These are phyloP conservation scores for Alternaria triticina DNA, from an alignment of 2,329 filamentous ascomycete species.

Conservation along the genomic window DNA sequence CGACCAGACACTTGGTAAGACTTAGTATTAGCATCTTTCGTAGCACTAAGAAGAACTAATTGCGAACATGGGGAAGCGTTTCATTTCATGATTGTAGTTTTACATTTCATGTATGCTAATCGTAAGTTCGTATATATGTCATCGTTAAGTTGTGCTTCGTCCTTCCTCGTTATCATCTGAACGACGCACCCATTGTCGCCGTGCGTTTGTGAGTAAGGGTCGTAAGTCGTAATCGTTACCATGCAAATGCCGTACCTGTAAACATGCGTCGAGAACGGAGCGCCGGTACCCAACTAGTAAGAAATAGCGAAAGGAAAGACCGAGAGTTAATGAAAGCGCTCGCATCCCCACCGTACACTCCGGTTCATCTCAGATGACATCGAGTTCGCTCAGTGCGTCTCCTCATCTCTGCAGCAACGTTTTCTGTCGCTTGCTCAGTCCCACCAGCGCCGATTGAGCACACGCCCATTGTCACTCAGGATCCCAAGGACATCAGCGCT, in stretches of 20 bases:
- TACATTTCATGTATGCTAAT: conserved; percentile 8
- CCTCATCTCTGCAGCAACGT: not conserved
- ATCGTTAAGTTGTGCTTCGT: not conserved
- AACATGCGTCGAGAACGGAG: not conserved
- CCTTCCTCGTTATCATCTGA: not conserved
- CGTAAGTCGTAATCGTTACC: conserved; percentile 1
- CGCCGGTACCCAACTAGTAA: not conserved
- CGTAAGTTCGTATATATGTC: not conserved
- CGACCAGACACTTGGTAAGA: not conserved
- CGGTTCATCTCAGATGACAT: not conserved
- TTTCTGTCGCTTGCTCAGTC: conserved; percentile 27
- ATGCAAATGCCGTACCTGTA: not conserved
- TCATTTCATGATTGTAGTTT: conserved; percentile 1
- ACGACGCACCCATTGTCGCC: not conserved
- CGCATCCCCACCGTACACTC: not conserved
- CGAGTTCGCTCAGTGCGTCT: not conserved
- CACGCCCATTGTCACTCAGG: conserved; percentile 44
- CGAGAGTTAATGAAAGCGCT: not conserved
- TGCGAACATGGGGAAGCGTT: not conserved
- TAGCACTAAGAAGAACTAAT: not conserved
- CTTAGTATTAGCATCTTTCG: not conserved
- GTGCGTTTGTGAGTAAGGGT: not conserved
- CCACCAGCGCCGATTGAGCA: conserved; percentile 44
- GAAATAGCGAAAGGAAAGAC: not conserved
- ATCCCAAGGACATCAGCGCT: conserved; percentile 46